A percentile compares a stretch with the other conserved stretches of the same genome.
These are phyloP conservation scores for Fusarium mangiferae DNA, from an alignment of 2,329 filamentous ascomycete species.

Conservation along the genomic window DNA sequence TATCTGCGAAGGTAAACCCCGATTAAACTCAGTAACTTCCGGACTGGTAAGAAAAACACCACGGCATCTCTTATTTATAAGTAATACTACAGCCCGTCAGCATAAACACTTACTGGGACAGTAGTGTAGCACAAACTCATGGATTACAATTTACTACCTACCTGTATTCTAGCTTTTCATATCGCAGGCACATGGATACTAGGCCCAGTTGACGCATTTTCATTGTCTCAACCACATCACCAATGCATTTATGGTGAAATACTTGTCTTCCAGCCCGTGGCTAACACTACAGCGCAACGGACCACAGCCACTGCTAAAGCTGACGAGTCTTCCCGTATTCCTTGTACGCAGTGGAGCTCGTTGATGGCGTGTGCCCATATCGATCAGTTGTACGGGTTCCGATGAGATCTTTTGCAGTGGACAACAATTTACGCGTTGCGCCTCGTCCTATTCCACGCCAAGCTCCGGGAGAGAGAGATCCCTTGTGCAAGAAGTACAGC, in stretches of 20 bases:
- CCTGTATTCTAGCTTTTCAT: neutral
- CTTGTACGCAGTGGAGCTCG: conserved; percentile 8
- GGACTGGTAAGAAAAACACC: neutral
- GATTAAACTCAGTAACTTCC: neutral
- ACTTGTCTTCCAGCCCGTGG: neutral
- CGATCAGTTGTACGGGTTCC: neutral
- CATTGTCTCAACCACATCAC: neutral
- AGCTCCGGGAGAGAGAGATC: neutral
- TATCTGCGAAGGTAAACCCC: neutral
- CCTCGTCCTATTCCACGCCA: neutral
- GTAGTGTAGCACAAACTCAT: conserved; percentile 4
- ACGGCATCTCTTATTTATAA: neutral
- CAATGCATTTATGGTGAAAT: conserved; percentile 1
- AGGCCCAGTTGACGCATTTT: neutral
- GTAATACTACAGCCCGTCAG: neutral
- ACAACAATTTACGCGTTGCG: neutral
- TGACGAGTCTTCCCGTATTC: conserved; percentile 36
- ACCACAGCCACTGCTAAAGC: conserved; percentile 25
- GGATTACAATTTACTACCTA: neutral
- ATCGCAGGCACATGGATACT: neutral
- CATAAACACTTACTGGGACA: neutral
- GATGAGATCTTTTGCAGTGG: neutral
- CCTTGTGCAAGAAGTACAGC: neutral
- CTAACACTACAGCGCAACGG: conserved; percentile 18
- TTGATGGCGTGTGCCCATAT: neutral